These are phyloP conservation scores for Ceratopteris richardii DNA, from an alignment of 75 land plant species.

Conservation along the genomic window DNA sequence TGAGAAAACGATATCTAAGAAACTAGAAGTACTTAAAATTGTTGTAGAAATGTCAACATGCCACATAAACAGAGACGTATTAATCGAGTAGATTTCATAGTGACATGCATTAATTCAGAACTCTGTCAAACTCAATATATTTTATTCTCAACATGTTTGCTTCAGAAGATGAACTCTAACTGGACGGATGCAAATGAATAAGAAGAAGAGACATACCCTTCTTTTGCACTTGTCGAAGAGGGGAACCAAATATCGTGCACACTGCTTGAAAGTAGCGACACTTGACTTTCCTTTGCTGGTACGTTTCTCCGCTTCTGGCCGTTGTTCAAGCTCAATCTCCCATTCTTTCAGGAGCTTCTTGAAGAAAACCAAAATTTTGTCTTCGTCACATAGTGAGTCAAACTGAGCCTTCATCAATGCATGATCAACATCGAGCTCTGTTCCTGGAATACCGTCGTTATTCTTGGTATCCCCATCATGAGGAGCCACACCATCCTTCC, in stretches of 20 bases:
- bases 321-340: constrained; percentile 77
- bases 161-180: no score
- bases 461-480: constrained; percentile 35
- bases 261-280: constrained; percentile 96
- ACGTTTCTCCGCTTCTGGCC: constrained; percentile 67
- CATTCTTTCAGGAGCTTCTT: constrained; percentile 91
- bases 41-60: no score
- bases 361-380: constrained; percentile 92
- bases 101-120: no score
- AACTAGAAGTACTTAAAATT: no score
- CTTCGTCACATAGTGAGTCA: constrained; percentile 86
- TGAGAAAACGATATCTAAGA: no score
- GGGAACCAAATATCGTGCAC: constrained; percentile 80
- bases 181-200: neutral
- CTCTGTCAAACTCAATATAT: no score
- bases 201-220: constrained; percentile 33
- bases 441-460: constrained; percentile 57
- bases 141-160: no score
- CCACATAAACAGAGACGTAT: no score
- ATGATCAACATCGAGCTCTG: constrained; percentile 63
- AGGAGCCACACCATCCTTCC: constrained; percentile 25
- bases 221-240: constrained; percentile 91
- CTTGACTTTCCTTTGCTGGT: constrained; percentile 84
- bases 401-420: constrained; percentile 73
- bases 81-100: no score